Evolutionary conservation across 495 filamentous ascomycete genomes (phyloP).

Genomic region (Apiosordaria backusii): DNA sequence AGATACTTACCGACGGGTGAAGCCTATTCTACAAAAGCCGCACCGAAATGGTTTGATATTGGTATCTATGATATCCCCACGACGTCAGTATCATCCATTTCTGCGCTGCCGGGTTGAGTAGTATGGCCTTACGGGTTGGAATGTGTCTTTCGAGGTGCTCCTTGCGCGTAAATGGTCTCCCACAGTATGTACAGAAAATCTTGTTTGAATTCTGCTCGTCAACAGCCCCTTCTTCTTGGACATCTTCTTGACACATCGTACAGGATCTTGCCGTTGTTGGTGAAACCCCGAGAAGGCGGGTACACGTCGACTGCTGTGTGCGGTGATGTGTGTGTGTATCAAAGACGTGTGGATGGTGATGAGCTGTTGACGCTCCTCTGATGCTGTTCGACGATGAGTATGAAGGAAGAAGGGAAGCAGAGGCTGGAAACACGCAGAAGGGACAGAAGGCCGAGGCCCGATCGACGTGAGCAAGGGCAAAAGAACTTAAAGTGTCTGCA

Average conservation of each 20-base stretch:
- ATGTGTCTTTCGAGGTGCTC: constrained; percentile 64
- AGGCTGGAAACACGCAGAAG: constrained; percentile 11
- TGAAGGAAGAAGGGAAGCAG: constrained; percentile 18
- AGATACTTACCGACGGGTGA: constrained; percentile 52
- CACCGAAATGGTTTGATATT: constrained; percentile 63
- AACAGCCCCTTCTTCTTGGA: background rate
- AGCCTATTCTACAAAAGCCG: constrained; percentile 57
- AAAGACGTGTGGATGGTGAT: background rate
- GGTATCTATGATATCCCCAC: constrained; percentile 47
- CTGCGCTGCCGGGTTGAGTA: background rate
- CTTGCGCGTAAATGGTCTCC: constrained; percentile 61
- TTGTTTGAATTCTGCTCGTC: constrained; percentile 25
- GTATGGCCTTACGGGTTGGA: constrained; percentile 50
- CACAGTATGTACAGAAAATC: constrained; percentile 61
- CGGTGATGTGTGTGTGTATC: background rate
- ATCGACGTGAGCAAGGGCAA: constrained; percentile 23
- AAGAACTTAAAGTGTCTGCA: constrained; percentile 25
- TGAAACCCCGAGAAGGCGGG: background rate
- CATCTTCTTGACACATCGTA: background rate
- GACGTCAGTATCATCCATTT: constrained; percentile 23
- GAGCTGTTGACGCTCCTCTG: background rate
- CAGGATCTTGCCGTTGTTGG: background rate
- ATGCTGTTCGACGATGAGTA: constrained; percentile 7
- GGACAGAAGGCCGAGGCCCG: constrained; percentile 2
- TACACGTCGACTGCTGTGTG: background rate